Percentiles rank a stretch among this genome's conserved stretches.
Evolutionary conservation across 768 basidiomycete species (phyloP).

Genomic region (Filobasidium floriforme): DNA sequence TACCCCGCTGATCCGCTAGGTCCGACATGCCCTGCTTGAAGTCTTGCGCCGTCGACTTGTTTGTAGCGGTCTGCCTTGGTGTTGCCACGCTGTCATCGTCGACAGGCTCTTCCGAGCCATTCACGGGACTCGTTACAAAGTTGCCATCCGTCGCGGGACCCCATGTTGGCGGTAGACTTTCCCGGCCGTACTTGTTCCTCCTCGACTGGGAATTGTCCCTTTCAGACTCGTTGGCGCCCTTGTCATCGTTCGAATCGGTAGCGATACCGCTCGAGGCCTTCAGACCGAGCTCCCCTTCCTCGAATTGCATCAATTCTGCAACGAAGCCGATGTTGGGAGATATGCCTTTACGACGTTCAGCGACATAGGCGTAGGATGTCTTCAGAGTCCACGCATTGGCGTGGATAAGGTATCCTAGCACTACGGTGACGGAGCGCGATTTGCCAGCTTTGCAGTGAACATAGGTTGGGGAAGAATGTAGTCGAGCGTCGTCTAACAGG

Average conservation of each 20-base stretch:
- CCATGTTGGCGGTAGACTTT: slow-evolving; percentile 60
- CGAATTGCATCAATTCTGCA: slow-evolving; percentile 91
- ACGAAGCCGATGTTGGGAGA: slow-evolving; percentile 98
- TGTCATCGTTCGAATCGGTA: slow-evolving; percentile 39
- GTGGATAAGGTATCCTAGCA: slow-evolving; percentile 94
- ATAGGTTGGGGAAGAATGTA: slow-evolving; percentile 81
- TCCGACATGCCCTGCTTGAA: neutral
- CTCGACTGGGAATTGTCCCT: slow-evolving; percentile 30
- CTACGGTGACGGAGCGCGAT: slow-evolving; percentile 89
- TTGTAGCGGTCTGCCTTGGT: slow-evolving; percentile 1
- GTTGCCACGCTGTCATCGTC: neutral
- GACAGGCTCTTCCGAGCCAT: neutral
- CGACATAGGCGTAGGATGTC: slow-evolving; percentile 80
- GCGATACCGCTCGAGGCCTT: slow-evolving; percentile 47
- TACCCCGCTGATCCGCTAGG: slow-evolving; percentile 51
- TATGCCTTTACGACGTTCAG: slow-evolving; percentile 86
- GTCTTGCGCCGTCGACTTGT: slow-evolving; percentile 19
- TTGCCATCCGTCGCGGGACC: neutral
- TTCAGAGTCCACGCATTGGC: slow-evolving; percentile 95
- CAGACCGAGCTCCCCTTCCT: slow-evolving; percentile 77
- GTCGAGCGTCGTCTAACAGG: slow-evolving; percentile 70
- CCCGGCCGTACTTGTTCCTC: slow-evolving; percentile 55
- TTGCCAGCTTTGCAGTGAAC: slow-evolving; percentile 96
- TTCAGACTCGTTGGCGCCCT: slow-evolving; percentile 26
- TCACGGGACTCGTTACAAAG: neutral